Base-by-base conservation (phyloP, 1,284 basidiomycete genomes). In the Cutaneotrichosporon mucoides region DNA sequence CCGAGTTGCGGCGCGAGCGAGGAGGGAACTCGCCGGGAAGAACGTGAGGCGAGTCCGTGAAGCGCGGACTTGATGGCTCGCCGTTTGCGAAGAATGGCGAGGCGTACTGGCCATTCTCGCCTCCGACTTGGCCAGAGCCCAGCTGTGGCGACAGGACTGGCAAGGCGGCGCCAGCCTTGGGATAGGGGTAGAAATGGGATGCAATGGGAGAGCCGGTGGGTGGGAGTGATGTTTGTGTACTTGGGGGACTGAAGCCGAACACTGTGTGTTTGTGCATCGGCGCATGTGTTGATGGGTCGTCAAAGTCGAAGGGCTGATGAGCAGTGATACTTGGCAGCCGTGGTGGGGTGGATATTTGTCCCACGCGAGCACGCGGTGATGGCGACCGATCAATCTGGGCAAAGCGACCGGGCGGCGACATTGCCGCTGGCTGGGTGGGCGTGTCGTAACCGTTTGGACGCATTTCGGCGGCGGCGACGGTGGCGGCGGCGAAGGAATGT, bases 31-130 rank as follows among this genome's bases (percentile, higher is more conserved):
- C 62, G 12, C 41, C 53, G 1, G 55, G 34, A 1, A 56, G 56
- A 1, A 55, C 65, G 9, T 66, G 63, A 12, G 71, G 71, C 10
- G 69, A 70, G 8, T 64, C 57, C 7, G 68, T 49, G 1, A 65
- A 41, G 36, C 63, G 56, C 8, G 62, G 63, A 40, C 61, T 60
- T 5, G 48, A 35, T 7, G 48, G 54, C 11, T 43, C 48, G 9
- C 6, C 38, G 49, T 11, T 10, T 3, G 33, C 37, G 43, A 33
- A 35, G 13, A 34, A 53, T 3, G 44, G 53, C 6, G 43, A 35
- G 6, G 40, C 16, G 12, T 40, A 38, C 37, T 9, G 38, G 16
- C 16, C 37, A 41, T 33, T 35, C 15, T 52, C 56, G 10, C 40
- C 44, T 10, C 50, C 12, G 8, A 40, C 38, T 51, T 7, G 55